A percentile compares a stretch with the other conserved stretches of the same genome.
Conservation (phyloP, 164 flowering plant genomes). For the Kingdonia uniflora region DNA sequence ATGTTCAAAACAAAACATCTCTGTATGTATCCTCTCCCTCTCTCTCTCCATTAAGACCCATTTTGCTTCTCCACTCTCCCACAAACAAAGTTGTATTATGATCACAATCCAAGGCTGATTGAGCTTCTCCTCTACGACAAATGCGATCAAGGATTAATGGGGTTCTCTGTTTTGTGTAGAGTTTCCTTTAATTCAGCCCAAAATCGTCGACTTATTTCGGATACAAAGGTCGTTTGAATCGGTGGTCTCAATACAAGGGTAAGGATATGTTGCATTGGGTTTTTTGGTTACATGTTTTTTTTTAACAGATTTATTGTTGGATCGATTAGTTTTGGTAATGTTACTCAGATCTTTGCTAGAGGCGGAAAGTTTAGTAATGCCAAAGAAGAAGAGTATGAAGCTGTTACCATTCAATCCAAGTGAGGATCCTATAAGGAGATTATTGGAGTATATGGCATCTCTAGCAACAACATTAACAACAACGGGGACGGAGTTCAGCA, state of each 20-base stretch:
- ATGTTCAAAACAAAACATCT: no score
- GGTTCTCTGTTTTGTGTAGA: conserved; percentile 28
- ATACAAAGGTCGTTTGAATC: conserved; percentile 38
- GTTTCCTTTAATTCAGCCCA: conserved; percentile 84
- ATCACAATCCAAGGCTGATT: no score
- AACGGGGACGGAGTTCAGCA: conserved; percentile 51
- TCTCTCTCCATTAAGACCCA: no score
- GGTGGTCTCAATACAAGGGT: conserved; percentile 5
- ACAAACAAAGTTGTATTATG: no score
- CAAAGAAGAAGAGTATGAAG: conserved; percentile 67
- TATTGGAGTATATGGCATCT: conserved; percentile 87
- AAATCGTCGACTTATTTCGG: conserved; percentile 83
- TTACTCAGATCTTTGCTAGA: conserved; percentile 35
- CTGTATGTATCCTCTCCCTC: no score
- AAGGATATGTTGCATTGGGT: conserved; percentile 30
- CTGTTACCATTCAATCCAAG: conserved; percentile 63
- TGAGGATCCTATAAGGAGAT: conserved; percentile 54
- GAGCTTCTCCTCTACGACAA: conserved; percentile 80
- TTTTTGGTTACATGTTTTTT: no score
- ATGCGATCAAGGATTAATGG: conserved; percentile 47
- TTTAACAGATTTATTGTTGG: no score
- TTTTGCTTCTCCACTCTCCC: no score
- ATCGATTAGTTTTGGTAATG: not conserved
- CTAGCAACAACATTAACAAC: conserved; percentile 71
- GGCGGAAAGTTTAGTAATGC: conserved; percentile 35